A percentile compares a stretch with the other conserved stretches of the same genome.
Conservation (phyloP, 768 basidiomycete species). For the Chlorophyllum brunneum region DNA sequence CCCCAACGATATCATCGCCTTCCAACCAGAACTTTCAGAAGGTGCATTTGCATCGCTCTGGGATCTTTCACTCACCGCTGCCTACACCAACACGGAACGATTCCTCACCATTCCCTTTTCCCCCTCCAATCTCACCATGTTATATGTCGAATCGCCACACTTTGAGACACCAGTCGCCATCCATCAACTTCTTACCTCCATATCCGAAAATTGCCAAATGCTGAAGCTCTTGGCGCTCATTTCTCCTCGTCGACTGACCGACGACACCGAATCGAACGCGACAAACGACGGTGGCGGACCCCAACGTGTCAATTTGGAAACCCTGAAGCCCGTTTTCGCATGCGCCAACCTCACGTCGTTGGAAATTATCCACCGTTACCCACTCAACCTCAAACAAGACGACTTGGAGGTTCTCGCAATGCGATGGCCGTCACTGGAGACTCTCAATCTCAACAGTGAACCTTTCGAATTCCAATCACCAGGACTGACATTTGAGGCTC, state of each 20-base stretch:
- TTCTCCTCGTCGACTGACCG: background rate
- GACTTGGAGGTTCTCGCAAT: constrained; percentile 39
- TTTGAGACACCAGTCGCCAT: background rate
- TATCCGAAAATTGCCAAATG: constrained; percentile 12
- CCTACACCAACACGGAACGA: constrained; percentile 2
- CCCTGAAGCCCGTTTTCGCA: constrained; percentile 23
- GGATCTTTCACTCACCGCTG: constrained; percentile 8
- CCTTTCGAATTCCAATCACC: constrained; percentile 24
- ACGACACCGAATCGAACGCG: background rate
- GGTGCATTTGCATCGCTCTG: constrained; percentile 8
- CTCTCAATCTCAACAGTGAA: constrained; percentile 36
- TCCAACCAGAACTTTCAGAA: constrained; percentile 2
- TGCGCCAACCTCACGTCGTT: constrained; percentile 26
- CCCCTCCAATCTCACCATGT: constrained; percentile 6
- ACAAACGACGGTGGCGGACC: background rate
- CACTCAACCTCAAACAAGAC: constrained; percentile 28
- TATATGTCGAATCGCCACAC: constrained; percentile 1
- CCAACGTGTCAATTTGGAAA: constrained; percentile 17
- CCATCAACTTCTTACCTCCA: constrained; percentile 7
- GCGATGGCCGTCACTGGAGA: constrained; percentile 37
- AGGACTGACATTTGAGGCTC: constrained; percentile 26
- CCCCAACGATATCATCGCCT: constrained; percentile 1
- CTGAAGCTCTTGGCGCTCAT: background rate
- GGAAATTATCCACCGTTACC: constrained; percentile 28
- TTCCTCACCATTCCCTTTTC: constrained; percentile 11